A percentile compares a stretch with the other conserved stretches of the same genome.
These are phyloP conservation scores for Hortiboletus campestris DNA, from an alignment of 768 basidiomycete species.

Conservation along the genomic window DNA sequence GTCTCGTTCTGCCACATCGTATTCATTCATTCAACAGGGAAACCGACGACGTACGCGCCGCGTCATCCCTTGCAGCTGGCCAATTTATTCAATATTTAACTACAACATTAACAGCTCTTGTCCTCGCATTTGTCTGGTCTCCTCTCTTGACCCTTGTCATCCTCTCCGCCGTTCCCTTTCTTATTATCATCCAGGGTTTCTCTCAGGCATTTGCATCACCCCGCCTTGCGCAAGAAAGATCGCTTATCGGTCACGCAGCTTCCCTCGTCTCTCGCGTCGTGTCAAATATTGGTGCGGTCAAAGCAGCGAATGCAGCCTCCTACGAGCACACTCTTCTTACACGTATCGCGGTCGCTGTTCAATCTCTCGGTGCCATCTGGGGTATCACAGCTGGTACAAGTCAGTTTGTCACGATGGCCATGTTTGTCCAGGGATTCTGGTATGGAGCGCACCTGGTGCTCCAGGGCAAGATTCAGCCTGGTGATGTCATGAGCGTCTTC, in stretches of 20 bases:
- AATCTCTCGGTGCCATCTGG: conserved; percentile 69
- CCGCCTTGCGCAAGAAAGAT: conserved; percentile 64
- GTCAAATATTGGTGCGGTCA: conserved; percentile 82
- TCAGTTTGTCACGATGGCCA: conserved; percentile 83
- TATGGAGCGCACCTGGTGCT: conserved; percentile 88
- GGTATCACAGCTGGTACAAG: conserved; percentile 62
- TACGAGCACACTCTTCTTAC: conserved; percentile 52
- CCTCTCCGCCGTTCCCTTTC: conserved; percentile 82
- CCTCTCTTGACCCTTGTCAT: conserved; percentile 89
- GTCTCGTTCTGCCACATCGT: neutral
- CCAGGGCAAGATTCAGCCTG: conserved; percentile 63
- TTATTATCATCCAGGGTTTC: conserved; percentile 71
- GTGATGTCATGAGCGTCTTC: conserved; percentile 93
- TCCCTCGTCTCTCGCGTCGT: conserved; percentile 78
- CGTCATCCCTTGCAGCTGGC: conserved; percentile 77
- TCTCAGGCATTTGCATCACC: conserved; percentile 72
- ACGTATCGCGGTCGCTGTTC: conserved; percentile 46
- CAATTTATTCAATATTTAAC: conserved; percentile 77
- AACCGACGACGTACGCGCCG: conserved; percentile 89
- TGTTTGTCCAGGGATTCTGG: conserved; percentile 98
- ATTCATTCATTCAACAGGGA: conserved; percentile 53
- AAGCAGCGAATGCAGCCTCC: conserved; percentile 80
- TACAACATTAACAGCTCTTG: conserved; percentile 74
- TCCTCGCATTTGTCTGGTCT: conserved; percentile 78
- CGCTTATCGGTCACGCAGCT: conserved; percentile 66